Conservation (phyloP, 495 filamentous ascomycete genomes). For the Venustampulla echinocandica region DNA sequence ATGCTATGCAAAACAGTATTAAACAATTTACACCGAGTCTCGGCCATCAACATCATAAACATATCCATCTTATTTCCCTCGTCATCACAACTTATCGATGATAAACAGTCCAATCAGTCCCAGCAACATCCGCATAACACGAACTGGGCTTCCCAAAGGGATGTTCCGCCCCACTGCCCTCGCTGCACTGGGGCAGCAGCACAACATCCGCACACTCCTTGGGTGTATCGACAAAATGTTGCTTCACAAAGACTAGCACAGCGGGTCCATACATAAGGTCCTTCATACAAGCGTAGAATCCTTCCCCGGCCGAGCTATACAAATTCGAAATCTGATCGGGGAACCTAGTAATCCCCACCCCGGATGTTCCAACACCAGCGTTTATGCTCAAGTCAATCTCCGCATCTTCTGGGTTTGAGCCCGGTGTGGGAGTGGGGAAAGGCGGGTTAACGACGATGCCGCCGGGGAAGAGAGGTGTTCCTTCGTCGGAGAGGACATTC, state of each 20-base stretch:
- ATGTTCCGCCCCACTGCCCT: slow-evolving; percentile 22
- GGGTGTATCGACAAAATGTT: slow-evolving; percentile 11
- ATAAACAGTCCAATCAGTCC: slow-evolving; percentile 21
- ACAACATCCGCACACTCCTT: slow-evolving; percentile 21
- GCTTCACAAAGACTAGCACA: slow-evolving; percentile 5
- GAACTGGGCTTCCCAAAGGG: slow-evolving; percentile 18
- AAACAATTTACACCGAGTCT: too few species aligned
- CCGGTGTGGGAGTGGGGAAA: too few species aligned
- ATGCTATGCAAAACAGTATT: too few species aligned
- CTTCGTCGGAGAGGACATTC: slow-evolving; percentile 28
- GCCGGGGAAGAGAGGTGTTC: slow-evolving; percentile 24
- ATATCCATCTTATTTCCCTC: too few species aligned
- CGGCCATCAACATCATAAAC: too few species aligned
- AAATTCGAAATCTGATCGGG: slow-evolving; percentile 14
- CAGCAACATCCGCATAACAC: slow-evolving; percentile 24
- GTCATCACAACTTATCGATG: too few species aligned
- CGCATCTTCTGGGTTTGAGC: too few species aligned
- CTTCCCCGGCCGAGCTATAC: slow-evolving; percentile 13
- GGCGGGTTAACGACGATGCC: slow-evolving; percentile 20
- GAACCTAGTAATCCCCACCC: slow-evolving; percentile 11
- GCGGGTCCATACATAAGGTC: slow-evolving; percentile 21
- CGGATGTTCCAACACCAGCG: slow-evolving; percentile 20
- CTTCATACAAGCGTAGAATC: slow-evolving; percentile 25
- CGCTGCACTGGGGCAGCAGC: slow-evolving; percentile 25
- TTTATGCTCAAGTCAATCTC: slow-evolving; percentile 22